These are phyloP conservation scores for Penicillium nordicum DNA, from an alignment of 2,329 filamentous ascomycete genomes.

Conservation along the genomic window DNA sequence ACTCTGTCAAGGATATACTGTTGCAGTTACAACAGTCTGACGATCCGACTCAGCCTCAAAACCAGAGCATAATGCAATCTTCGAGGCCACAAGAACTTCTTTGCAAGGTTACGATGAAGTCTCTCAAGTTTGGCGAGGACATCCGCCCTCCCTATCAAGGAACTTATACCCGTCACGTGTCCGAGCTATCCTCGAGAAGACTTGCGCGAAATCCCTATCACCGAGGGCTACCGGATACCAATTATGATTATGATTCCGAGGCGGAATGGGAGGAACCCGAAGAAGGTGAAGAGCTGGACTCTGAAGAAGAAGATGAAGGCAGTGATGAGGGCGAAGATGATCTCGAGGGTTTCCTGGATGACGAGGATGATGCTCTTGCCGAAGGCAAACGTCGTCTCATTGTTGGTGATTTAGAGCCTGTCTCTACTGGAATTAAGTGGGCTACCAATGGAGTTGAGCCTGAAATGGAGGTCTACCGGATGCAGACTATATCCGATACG, in stretches of 20 bases:
- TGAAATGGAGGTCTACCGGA: slow-evolving; percentile 59
- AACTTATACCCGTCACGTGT: slow-evolving; percentile 54
- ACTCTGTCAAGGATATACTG: slow-evolving; percentile 60
- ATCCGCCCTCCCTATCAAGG: slow-evolving; percentile 62
- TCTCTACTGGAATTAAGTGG: slow-evolving; percentile 80
- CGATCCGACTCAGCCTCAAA: slow-evolving; percentile 30
- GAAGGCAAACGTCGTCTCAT: slow-evolving; percentile 56
- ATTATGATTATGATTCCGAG: slow-evolving; percentile 67
- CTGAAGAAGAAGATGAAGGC: slow-evolving; percentile 61
- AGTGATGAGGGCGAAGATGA: slow-evolving; percentile 71
- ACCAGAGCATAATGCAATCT: slow-evolving; percentile 21
- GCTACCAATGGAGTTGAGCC: slow-evolving; percentile 55
- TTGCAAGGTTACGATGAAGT: slow-evolving; percentile 53
- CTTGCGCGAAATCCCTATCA: slow-evolving; percentile 55
- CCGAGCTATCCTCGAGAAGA: slow-evolving; percentile 40
- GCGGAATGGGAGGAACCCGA: slow-evolving; percentile 65
- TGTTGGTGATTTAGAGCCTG: slow-evolving; percentile 68
- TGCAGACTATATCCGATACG: slow-evolving; percentile 67
- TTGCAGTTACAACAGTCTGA: slow-evolving; percentile 48
- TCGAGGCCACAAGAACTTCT: slow-evolving; percentile 42
- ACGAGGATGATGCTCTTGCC: slow-evolving; percentile 67
- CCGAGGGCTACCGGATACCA: slow-evolving; percentile 51
- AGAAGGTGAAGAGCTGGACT: slow-evolving; percentile 67
- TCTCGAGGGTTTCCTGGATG: slow-evolving; percentile 86
- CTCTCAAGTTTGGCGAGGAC: slow-evolving; percentile 59